Evolutionary conservation across 2,329 filamentous ascomycete genomes (phyloP).

Genomic region (Pleurostoma richardsiae): DNA sequence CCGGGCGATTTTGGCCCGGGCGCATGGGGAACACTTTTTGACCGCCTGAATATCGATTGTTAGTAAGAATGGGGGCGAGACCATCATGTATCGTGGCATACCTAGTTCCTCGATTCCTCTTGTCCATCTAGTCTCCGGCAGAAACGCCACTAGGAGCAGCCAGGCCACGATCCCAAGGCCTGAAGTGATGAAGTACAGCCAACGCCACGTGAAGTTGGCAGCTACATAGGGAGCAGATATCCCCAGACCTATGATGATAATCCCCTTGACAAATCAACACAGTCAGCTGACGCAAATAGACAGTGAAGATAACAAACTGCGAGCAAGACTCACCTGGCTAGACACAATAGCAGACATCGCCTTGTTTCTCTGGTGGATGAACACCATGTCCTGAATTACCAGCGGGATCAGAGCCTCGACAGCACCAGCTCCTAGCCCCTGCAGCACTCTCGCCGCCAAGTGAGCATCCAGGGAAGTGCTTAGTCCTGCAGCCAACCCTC

Average conservation of each 20-base stretch:
- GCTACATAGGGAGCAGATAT: constrained; percentile 22
- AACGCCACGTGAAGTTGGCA: constrained; percentile 24
- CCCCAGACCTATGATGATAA: constrained; percentile 22
- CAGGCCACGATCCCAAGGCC: constrained; percentile 23
- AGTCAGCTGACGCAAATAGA: too few species aligned
- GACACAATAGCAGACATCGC: constrained; percentile 23
- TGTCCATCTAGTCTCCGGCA: constrained; percentile 28
- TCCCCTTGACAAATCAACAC: constrained; percentile 10
- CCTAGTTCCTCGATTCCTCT: constrained; percentile 23
- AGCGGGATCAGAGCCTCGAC: constrained; percentile 29
- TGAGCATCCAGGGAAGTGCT: constrained; percentile 22
- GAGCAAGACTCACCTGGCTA: constrained; percentile 9
- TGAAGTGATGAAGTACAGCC: constrained; percentile 27
- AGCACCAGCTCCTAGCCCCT: constrained; percentile 28
- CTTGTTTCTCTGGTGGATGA: constrained; percentile 29
- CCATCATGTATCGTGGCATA: constrained; percentile 3
- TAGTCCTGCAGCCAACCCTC: constrained; percentile 28
- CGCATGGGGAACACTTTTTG: constrained; percentile 15
- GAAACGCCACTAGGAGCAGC: constrained; percentile 21
- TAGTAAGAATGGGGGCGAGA: neutral
- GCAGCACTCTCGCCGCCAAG: constrained; percentile 23
- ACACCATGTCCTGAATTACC: constrained; percentile 31
- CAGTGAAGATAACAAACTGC: too few species aligned
- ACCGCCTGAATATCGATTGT: constrained; percentile 6
- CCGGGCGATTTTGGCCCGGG: constrained; percentile 18